These are phyloP conservation scores for Nitzschia palea DNA, from an alignment of 108 stramenopile genomes.

Conservation along the genomic window DNA sequence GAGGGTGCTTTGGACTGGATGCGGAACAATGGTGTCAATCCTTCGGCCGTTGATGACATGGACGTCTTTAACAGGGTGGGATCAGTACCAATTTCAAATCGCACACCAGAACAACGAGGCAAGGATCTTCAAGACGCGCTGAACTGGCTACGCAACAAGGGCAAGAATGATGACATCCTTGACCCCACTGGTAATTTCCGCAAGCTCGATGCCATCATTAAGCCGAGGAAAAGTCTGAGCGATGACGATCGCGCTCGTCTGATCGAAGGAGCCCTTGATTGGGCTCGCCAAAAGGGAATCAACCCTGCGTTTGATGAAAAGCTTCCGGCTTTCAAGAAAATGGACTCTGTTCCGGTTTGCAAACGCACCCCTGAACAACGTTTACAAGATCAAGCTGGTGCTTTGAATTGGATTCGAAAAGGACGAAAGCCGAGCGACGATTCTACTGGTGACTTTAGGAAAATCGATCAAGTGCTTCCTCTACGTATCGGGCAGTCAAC, in stretches of 20 bases:
- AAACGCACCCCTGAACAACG: conserved; percentile 30
- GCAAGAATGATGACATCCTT: conserved; percentile 9
- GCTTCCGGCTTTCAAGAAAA: background rate
- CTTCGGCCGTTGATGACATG: conserved; percentile 1
- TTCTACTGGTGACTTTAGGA: conserved; percentile 25
- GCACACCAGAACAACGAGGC: conserved; percentile 8
- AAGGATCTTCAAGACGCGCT: conserved; percentile 8
- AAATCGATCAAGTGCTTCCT: conserved; percentile 23
- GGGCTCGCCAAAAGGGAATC: conserved; percentile 22
- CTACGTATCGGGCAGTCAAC: conserved; percentile 9
- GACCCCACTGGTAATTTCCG: conserved; percentile 17
- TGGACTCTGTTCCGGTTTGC: conserved; percentile 16
- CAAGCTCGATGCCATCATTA: conserved; percentile 10
- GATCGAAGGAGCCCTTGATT: conserved; percentile 31
- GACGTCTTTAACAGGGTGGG: conserved; percentile 12
- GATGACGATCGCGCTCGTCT: conserved; percentile 16
- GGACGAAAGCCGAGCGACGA: conserved; percentile 3
- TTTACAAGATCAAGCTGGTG: conserved; percentile 9
- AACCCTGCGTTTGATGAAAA: conserved; percentile 1
- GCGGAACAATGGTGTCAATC: conserved; percentile 17
- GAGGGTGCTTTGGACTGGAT: conserved; percentile 41
- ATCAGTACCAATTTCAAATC: background rate
- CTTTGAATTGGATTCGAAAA: conserved; percentile 31
- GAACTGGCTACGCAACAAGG: conserved; percentile 20
- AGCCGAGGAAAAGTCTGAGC: conserved; percentile 9